phyloP scores from a whole-genome alignment of 495 filamentous ascomycete genomes.

The Penicillium macrosclerotiorum region DNA sequence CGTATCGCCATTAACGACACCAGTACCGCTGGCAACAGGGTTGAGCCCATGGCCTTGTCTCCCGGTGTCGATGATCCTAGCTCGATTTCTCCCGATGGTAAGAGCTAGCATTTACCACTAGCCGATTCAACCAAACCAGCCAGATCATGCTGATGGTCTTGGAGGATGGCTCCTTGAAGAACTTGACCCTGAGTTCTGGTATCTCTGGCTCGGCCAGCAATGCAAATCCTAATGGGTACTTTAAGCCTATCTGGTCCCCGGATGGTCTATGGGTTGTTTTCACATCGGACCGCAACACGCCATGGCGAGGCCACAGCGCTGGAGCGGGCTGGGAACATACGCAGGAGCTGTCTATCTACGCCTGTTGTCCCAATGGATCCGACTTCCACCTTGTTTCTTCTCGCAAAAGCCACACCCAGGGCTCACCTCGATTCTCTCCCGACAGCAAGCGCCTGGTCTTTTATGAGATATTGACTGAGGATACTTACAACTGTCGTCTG shows the following conservation, averaged over 20 bases:
- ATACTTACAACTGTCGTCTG: slow-evolving; percentile 26
- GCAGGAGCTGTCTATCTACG: slow-evolving; percentile 30
- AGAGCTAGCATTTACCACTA: slow-evolving; percentile 28
- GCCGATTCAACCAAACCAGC: slow-evolving; percentile 11
- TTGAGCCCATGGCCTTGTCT: slow-evolving; percentile 20
- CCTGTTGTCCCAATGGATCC: slow-evolving; percentile 25
- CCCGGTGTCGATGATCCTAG: slow-evolving; percentile 25
- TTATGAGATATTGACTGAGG: slow-evolving; percentile 28
- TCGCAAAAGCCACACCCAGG: slow-evolving; percentile 17
- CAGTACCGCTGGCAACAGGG: too few species aligned
- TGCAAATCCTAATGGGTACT: slow-evolving; percentile 26
- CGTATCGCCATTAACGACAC: slow-evolving; percentile 24
- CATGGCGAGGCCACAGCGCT: slow-evolving; percentile 27
- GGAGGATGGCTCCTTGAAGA: slow-evolving; percentile 8
- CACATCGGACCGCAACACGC: slow-evolving; percentile 12
- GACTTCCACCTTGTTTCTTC: slow-evolving; percentile 21
- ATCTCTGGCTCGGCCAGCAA: slow-evolving; percentile 9
- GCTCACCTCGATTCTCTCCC: slow-evolving; percentile 29
- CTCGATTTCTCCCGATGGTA: slow-evolving; percentile 29
- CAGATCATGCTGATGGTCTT: slow-evolving; percentile 32
- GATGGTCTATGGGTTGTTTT: slow-evolving; percentile 16
- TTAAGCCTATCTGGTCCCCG: slow-evolving; percentile 14
- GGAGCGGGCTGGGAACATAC: slow-evolving; percentile 33
- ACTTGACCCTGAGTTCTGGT: slow-evolving; percentile 28
- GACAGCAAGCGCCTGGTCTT: slow-evolving; percentile 27